A percentile compares a stretch with the other conserved stretches of the same genome.
phyloP scores from a whole-genome alignment of 441 rosid genomes.

The Pelargonium citronellum region DNA sequence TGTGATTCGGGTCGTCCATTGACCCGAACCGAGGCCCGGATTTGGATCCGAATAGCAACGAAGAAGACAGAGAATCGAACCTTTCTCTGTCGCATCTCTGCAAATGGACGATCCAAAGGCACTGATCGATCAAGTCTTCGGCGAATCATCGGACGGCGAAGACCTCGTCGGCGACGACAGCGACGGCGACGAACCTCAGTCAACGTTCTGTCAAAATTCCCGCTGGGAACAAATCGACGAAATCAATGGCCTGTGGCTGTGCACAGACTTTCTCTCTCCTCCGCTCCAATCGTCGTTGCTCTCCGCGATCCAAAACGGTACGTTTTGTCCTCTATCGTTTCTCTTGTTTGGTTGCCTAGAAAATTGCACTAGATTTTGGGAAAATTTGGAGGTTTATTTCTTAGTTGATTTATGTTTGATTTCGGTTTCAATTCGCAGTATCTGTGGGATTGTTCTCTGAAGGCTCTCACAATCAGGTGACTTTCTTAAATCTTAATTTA shows the following conservation, averaged over 20 bases:
- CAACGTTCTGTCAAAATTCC: neutral
- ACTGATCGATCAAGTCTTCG: constrained; percentile 51
- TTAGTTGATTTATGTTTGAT: no score
- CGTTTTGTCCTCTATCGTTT: constrained; percentile 5
- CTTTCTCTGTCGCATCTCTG: no score
- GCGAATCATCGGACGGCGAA: constrained; percentile 64
- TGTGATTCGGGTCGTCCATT: no score
- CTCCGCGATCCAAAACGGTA: constrained; percentile 59
- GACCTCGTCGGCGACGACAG: constrained; percentile 16
- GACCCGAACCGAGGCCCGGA: no score
- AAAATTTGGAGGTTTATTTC: no score
- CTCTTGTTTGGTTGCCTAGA: neutral
- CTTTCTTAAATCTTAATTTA: neutral
- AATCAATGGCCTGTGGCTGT: constrained; percentile 62
- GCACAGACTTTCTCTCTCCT: constrained; percentile 58
- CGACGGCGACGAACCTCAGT: neutral
- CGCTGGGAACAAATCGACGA: constrained; percentile 49
- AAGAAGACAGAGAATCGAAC: no score
- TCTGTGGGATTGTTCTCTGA: constrained; percentile 57
- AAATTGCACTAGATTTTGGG: neutral
- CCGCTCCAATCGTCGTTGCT: constrained; percentile 46
- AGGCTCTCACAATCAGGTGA: constrained; percentile 70
- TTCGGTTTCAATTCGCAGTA: no score
- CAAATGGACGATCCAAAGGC: constrained; percentile 31
- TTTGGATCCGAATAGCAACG: no score